These are phyloP conservation scores for Podospora bellae-mahoneyi DNA, from an alignment of 495 filamentous ascomycete genomes.

Conservation along the genomic window DNA sequence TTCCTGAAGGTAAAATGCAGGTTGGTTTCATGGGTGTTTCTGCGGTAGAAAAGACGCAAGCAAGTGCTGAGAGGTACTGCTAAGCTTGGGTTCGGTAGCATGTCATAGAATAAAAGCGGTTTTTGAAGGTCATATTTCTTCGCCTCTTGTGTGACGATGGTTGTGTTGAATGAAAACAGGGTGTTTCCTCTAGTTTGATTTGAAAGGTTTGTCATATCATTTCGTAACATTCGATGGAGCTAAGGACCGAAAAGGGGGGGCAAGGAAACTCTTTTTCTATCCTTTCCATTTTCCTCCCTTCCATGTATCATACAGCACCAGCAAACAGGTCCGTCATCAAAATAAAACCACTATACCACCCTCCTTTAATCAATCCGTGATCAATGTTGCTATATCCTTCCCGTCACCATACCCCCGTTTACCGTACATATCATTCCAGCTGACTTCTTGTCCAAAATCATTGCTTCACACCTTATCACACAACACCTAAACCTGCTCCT, in stretches of 20 bases:
- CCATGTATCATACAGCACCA: not conserved
- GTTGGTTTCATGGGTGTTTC: not conserved
- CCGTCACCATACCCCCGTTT: not conserved
- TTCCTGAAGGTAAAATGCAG: not conserved
- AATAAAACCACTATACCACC: not conserved
- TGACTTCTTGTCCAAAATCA: not conserved
- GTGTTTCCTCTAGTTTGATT: no score
- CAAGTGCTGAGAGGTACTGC: not conserved
- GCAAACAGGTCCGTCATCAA: not conserved
- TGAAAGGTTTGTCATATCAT: not conserved
- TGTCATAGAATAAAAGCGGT: not conserved
- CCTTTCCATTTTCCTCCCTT: not conserved
- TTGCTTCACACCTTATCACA: not conserved
- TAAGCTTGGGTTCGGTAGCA: not conserved
- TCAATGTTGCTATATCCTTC: not conserved
- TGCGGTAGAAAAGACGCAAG: not conserved
- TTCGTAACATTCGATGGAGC: not conserved
- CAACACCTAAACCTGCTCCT: slow-evolving; percentile 49
- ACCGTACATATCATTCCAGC: not conserved
- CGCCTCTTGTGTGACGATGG: no score
- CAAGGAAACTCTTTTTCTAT: not conserved
- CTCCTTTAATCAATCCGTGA: not conserved
- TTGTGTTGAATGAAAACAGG: no score
- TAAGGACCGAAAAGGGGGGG: not conserved
- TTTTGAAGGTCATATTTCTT: not conserved